Percentiles rank a stretch among this genome's conserved stretches.
phyloP scores from a whole-genome alignment of 768 basidiomycete genomes.

The Psilocybe sp. region DNA sequence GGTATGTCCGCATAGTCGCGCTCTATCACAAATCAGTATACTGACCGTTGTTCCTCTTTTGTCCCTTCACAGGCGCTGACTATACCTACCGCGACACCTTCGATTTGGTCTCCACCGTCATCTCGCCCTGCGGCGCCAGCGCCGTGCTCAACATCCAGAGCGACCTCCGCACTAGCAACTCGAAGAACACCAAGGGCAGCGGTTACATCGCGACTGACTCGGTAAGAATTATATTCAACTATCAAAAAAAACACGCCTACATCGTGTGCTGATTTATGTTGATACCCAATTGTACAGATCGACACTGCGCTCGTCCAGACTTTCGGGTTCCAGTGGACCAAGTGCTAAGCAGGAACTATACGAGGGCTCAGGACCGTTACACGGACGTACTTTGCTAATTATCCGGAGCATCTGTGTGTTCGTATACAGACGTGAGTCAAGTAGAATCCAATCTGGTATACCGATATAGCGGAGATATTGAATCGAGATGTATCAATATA shows the following conservation, averaged over 20 bases:
- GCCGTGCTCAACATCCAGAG: conserved; percentile 21
- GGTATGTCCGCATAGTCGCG: conserved; percentile 3
- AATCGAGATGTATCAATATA: no score
- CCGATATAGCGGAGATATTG: no score
- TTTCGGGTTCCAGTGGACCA: conserved; percentile 21
- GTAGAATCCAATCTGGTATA: no score
- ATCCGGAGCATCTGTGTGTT: no score
- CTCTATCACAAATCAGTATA: no score
- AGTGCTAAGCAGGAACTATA: conserved; percentile 3
- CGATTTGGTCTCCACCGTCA: conserved; percentile 21
- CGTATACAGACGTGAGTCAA: no score
- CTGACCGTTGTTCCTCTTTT: background rate
- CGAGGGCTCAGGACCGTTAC: no score
- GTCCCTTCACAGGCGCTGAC: conserved; percentile 12
- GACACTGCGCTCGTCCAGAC: conserved; percentile 7
- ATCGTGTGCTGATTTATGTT: background rate
- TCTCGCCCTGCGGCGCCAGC: conserved; percentile 19
- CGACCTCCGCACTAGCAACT: conserved; percentile 20
- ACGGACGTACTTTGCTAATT: no score
- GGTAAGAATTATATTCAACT: conserved; percentile 13
- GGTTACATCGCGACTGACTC: conserved; percentile 23
- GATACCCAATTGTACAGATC: background rate
- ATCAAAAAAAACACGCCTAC: background rate
- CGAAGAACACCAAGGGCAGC: conserved; percentile 18
- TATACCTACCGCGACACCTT: conserved; percentile 23